Base-by-base conservation (phyloP, 345 rosid genomes). In the Boechera stricta region DNA sequence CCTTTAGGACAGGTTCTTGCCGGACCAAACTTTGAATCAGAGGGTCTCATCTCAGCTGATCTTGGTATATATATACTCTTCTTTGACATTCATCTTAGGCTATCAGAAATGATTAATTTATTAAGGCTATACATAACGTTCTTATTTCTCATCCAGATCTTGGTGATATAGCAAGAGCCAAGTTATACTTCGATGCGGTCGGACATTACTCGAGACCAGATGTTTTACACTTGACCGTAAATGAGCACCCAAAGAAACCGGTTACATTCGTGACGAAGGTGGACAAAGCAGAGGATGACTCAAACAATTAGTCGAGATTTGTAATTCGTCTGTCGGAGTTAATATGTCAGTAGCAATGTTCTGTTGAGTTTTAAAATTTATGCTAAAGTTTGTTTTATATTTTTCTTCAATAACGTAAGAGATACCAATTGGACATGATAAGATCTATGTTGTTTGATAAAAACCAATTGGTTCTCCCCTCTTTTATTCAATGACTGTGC, bases 131-230 rank as follows among this genome's bases (percentile, higher is more conserved):
- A 49, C 24, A 44, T 35, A 53, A 38, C 15, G 1, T 8, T 66
- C 2, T 6, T 39, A 21, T 21, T 60, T 73, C n/a, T 61, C 39
- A 68, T 51, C 47, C 76, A 92, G 98, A 90, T 86, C 87, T 94
- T 49, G 93, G 93, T 75, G 98, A 94, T 61, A 81, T 94, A 71
- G 87, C 90, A 3, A 73, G 92, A 29, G 97, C 95, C 32, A 94
- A 94, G 75, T 90, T 94, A 16, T 91, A 82, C 78, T 92, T 92
- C 12, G 97, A 92, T 76, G 97, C 87, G 82, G 97, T 88, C 3
- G 97, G 98, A 52, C 98, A 90, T 77, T 91, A 90, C 75, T 78
- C 97, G 13, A 91, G 85, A 75, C 94, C 97, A 4, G 98, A 94
- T 68, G 84, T 94, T 65, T 85, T 94, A 24, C 87, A 86, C 78